Evolutionary conservation across 768 basidiomycete genomes (phyloP).

Genomic region (Russula griseocarnosa): DNA sequence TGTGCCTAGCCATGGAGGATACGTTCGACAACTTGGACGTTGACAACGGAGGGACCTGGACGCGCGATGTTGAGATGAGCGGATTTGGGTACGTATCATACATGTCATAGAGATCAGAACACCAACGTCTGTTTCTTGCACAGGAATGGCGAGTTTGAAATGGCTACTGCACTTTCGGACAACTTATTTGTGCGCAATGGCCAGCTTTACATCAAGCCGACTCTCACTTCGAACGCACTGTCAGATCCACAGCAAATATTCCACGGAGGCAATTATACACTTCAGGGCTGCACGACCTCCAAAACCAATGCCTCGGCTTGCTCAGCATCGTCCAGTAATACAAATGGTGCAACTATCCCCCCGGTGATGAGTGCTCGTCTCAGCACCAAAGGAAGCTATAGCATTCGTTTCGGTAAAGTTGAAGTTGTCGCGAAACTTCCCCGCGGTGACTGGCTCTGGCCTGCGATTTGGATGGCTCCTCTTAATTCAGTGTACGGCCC

Average conservation of each 20-base stretch:
- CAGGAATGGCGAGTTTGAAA: conserved; percentile 52
- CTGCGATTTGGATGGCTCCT: conserved; percentile 47
- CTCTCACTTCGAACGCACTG: conserved; percentile 51
- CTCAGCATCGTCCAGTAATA: conserved; percentile 41
- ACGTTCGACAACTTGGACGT: conserved; percentile 47
- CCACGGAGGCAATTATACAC: conserved; percentile 39
- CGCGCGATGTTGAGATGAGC: conserved; percentile 48
- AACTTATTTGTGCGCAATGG: conserved; percentile 48
- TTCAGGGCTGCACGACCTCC: conserved; percentile 39
- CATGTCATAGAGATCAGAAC: neutral
- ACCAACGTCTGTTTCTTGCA: neutral
- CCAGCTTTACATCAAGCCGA: conserved; percentile 55
- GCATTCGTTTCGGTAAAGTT: conserved; percentile 53
- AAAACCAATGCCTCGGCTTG: conserved; percentile 42
- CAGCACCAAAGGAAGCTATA: conserved; percentile 46
- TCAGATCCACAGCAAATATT: conserved; percentile 37
- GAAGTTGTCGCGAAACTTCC: conserved; percentile 51
- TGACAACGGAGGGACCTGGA: conserved; percentile 38
- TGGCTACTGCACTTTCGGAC: conserved; percentile 42
- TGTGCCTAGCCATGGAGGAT: conserved; percentile 49
- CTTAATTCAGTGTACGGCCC: conserved; percentile 43
- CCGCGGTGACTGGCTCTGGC: conserved; percentile 44
- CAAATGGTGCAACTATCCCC: conserved; percentile 41
- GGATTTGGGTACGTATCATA: conserved; percentile 44
- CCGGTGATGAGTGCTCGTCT: conserved; percentile 55